These are phyloP conservation scores for Cordyceps cateniannulata DNA, from an alignment of 2,329 filamentous ascomycete genomes.

Conservation along the genomic window DNA sequence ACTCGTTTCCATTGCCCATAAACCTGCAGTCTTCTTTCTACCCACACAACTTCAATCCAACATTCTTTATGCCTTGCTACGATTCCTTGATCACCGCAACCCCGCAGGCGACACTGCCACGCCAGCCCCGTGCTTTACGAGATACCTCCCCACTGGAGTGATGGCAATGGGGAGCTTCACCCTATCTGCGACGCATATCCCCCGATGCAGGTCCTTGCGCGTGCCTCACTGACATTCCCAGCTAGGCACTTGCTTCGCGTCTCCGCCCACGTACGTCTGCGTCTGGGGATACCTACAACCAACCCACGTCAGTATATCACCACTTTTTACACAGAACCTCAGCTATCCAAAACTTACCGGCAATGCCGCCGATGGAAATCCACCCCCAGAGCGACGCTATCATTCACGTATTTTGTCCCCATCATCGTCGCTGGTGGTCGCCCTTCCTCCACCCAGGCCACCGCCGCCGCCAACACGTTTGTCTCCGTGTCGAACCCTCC, in stretches of 20 bases:
- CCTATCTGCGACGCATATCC: neutral
- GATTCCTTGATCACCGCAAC: neutral
- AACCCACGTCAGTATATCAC: neutral
- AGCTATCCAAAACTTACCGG: neutral
- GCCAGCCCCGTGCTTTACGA: neutral
- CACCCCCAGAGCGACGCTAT: neutral
- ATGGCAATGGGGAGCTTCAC: neutral
- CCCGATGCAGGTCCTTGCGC: neutral
- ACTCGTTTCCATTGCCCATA: neutral
- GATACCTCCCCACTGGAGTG: neutral
- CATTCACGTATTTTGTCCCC: slow-evolving; percentile 7
- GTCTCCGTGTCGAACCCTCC: slow-evolving; percentile 26
- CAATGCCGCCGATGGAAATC: slow-evolving; percentile 5
- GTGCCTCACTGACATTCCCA: neutral
- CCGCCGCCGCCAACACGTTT: slow-evolving; percentile 38
- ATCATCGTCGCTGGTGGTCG: slow-evolving; percentile 29
- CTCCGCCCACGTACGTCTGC: neutral
- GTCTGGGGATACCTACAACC: neutral
- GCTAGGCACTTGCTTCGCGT: neutral
- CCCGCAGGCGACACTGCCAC: neutral
- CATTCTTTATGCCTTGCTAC: no score
- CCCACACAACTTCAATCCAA: no score
- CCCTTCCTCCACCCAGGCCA: slow-evolving; percentile 39
- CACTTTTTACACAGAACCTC: no score
- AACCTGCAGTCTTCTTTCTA: neutral